phyloP scores from a whole-genome alignment of 164 flowering plant genomes.

The Chimonanthus salicifolius region DNA sequence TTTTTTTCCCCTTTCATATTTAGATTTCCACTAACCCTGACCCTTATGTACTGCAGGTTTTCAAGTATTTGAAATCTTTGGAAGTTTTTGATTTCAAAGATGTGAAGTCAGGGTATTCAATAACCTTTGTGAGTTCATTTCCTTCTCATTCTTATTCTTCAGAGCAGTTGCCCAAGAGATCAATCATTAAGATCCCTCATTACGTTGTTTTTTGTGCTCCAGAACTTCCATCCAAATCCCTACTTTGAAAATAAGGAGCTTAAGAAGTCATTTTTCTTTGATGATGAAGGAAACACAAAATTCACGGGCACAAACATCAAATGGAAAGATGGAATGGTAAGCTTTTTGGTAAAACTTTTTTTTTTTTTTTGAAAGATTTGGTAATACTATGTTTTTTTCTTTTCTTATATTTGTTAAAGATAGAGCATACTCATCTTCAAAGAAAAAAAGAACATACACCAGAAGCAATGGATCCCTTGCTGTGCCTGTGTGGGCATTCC shows the following conservation, averaged over 20 bases:
- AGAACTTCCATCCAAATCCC: slow-evolving; percentile 44
- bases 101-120: slow-evolving; percentile 77
- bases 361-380: neutral
- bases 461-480: too few relatives aligned
- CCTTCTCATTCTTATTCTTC: neutral
- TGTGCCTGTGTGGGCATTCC: too few relatives aligned
- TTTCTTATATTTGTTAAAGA: neutral
- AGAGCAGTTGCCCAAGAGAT: neutral
- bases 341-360: neutral
- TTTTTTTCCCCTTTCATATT: neutral
- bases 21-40: neutral
- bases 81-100: slow-evolving; percentile 85
- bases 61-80: slow-evolving; percentile 63
- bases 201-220: slow-evolving; percentile 6
- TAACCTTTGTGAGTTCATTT: slow-evolving; percentile 65
- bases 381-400: neutral
- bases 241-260: slow-evolving; percentile 44
- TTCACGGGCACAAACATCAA: slow-evolving; percentile 38
- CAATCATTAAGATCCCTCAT: neutral
- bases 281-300: slow-evolving; percentile 36
- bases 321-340: slow-evolving; percentile 58
- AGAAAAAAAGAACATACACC: too few relatives aligned
- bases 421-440: too few relatives aligned
- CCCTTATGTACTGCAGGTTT: slow-evolving; percentile 40
- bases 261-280: slow-evolving; percentile 31